Base-by-base conservation (phyloP, 495 filamentous ascomycete genomes). In the Annulohypoxylon nitens region DNA sequence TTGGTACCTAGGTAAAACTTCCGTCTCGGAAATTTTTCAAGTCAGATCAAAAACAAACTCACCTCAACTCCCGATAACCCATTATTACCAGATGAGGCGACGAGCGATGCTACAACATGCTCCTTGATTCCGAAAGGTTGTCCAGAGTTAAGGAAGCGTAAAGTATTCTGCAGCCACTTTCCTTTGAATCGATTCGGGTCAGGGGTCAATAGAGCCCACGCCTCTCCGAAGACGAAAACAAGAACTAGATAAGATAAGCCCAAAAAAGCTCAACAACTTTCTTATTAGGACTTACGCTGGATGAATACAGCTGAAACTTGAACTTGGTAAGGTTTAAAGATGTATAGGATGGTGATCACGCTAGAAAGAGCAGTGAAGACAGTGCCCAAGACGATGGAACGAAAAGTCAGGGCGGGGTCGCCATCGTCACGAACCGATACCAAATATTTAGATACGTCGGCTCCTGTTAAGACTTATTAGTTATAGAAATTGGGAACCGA, bases 381-480 rank as follows among this genome's bases (percentile, higher is more conserved):
- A 12, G 83, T 81, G 30, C 83, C 83, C 39, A 87, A 66, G 48
- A 86, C 61, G 6, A 87, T 63, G 33, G 79, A 80, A 0, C 85
- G 81, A 66, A 87, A 85, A 23, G 81, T 87, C 57, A 86, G 69
- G 10, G 83, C 75, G 4, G 72, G 78, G 16, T 86, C 81, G 41
- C 69, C 67, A 65, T 87, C 85, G 70, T 87, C 84, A 34, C 85
- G 77, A 47, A 82, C n/a, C 0, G 85, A 78, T 12, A 86, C 73
- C 45, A 87, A 72, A 50, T 60, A 70, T 37, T 45, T 70, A 0
- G 68, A 70, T 47, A 70, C 68, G 10, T 70, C 68, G 54, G 25
- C 25, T 1, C 68, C 68, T 70, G n/a, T 43, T 36, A 1, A 41
- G 14, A 33, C 10, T 6, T 58, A 39, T 70, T 50, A 70, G 25